phyloP scores from a whole-genome alignment of 768 basidiomycete species.

The Calocybe cyanea region DNA sequence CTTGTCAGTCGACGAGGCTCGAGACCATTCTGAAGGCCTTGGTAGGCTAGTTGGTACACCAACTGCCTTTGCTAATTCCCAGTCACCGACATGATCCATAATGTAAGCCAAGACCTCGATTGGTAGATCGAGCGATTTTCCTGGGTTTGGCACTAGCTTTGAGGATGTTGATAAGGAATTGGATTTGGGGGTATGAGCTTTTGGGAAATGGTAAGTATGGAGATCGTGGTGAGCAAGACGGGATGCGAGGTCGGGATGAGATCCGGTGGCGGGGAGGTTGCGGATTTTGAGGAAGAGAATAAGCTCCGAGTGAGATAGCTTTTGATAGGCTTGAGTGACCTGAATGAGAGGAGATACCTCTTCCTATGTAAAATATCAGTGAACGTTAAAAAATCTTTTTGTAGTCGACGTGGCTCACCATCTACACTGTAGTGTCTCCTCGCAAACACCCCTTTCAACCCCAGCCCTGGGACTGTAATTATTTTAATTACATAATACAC shows the following conservation, averaged over 20 bases:
- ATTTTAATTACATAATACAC: too few relatives aligned
- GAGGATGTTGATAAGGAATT: constrained; percentile 27
- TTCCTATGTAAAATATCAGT: constrained; percentile 20
- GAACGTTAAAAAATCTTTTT: constrained; percentile 2
- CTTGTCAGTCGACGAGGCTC: constrained; percentile 64
- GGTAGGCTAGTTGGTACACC: constrained; percentile 67
- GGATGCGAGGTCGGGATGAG: constrained; percentile 60
- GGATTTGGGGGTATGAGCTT: constrained; percentile 24
- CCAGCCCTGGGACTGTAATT: too few relatives aligned
- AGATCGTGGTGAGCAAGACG: constrained; percentile 74
- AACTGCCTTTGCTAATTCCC: constrained; percentile 79
- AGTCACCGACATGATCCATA: constrained; percentile 75
- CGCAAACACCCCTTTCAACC: too few relatives aligned
- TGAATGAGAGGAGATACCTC: constrained; percentile 37
- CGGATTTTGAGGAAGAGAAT: constrained; percentile 73
- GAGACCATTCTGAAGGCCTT: constrained; percentile 66
- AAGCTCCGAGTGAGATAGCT: constrained; percentile 63
- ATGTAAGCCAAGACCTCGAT: constrained; percentile 76
- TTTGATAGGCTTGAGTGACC: constrained; percentile 67
- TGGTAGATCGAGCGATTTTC: constrained; percentile 59
- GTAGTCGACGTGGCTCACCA: constrained; percentile 31
- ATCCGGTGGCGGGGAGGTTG: constrained; percentile 62
- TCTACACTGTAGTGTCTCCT: too few relatives aligned
- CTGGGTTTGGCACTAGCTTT: constrained; percentile 21
- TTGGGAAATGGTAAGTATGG: constrained; percentile 64